phyloP scores from a whole-genome alignment of 2,329 filamentous ascomycete species.

The Drechslerella coelobrocha region DNA sequence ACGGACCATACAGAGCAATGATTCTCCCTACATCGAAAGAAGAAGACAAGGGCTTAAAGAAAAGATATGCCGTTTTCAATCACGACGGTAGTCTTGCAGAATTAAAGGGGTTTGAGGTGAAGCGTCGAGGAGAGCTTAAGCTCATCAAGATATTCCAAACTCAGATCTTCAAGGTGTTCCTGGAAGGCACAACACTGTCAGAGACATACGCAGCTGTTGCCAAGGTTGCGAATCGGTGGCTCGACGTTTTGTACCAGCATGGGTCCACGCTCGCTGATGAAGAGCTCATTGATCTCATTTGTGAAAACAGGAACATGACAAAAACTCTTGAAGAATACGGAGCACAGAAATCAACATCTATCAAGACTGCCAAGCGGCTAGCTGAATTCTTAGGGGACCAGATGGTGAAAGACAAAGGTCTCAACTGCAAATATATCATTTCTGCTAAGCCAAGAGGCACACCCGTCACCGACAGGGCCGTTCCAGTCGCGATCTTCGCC shows the following conservation, averaged over 20 bases:
- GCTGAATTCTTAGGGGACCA: conserved; percentile 96
- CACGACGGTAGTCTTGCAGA: conserved; percentile 95
- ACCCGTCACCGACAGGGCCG: conserved; percentile 90
- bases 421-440: conserved; percentile 99
- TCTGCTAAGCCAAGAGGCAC: conserved; percentile 83
- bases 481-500: conserved; percentile 96
- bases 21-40: conserved; percentile 96
- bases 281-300: conserved; percentile 99
- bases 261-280: conserved; percentile 91
- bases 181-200: conserved; percentile 83
- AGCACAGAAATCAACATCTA: conserved; percentile 95
- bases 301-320: conserved; percentile 96
- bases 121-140: conserved; percentile 95
- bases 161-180: conserved; percentile 99
- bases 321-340: conserved; percentile 98
- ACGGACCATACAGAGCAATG: conserved; percentile 97
- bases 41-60: conserved; percentile 99
- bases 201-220: conserved; percentile 93
- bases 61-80: conserved; percentile 98
- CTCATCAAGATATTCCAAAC: conserved; percentile 99
- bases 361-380: conserved; percentile 92
- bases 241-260: conserved; percentile 90
- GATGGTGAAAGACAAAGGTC: conserved; percentile 98
- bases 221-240: conserved; percentile 92
- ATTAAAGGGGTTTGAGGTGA: conserved; percentile 96